Evolutionary conservation across 495 filamentous ascomycete species (phyloP), one percentile per base, ranked within the genome.

Genomic region (Penicillium bialowiezense): DNA sequence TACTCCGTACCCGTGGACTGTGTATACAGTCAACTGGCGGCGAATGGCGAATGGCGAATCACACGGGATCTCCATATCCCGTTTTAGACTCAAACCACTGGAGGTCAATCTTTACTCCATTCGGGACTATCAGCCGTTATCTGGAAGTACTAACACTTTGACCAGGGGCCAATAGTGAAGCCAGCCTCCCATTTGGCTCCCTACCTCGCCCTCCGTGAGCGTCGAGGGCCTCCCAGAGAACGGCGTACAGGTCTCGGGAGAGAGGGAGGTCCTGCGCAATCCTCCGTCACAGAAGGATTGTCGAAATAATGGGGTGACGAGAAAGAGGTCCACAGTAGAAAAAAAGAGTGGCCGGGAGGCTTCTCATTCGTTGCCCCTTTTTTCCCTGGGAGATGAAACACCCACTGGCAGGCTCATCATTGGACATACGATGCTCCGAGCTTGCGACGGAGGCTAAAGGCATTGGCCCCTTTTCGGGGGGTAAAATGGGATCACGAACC

Each of bases 321-420:
- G 19, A 20, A 32, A 33, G 4, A 43, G 8, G 18, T 21, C 12
- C 19, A 12, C 18, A 5, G 5, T 23, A 19, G 3, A 9, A 18
- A 19, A n/a, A 21, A 26, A 24, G 5, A 15, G 13, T 20, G 21
- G 12, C 18, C n/a, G n/a, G n/a, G n/a, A 5, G 41, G 5, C 21
- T 33, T 39, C 32, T 42, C 29, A 46, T 55, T 58, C 33, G 33
- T 36, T 44, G 45, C 50, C 44, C 34, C 48, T 58, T 55, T 52
- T 17, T 17, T 35, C 37, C 28, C n/a, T 34, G 38, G 43, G 47
- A 42, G 24, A 23, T 52, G 41, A 44, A 46, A 35, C 41, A 35
- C 38, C 34, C 19, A 29, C 31, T 47, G 13, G 15, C 31, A 12
- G 29, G 28, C 10, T 21, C 17, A 28, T 49, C 49, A 59, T 59